Evolutionary conservation across 768 basidiomycete species (phyloP), one percentile per base, ranked within the genome.

Genomic region (Fibroporia radiculosa): DNA sequence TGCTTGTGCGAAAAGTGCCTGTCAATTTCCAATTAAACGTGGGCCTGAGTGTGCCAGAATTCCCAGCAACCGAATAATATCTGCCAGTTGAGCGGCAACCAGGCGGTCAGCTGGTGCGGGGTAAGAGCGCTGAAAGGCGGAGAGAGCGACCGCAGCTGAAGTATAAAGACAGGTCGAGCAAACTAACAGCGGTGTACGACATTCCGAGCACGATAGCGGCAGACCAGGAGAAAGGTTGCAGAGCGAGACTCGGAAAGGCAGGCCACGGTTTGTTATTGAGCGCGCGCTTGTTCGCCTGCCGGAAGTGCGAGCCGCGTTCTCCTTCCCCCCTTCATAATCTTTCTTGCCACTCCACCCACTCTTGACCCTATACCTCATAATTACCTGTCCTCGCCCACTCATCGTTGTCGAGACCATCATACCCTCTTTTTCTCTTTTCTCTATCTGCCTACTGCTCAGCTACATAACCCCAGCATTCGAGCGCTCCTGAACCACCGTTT

Each of bases 311-410:
- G n/a, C n/a, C 40, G 44, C 48, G 51, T 48, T 47, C 45, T 45
- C 48, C 49, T 42, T 16, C 49, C 42, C 49, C 39, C 12, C 29
- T 19, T 20, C 40, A 45, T 48, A 48, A 42, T 48, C 50, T 41
- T 48, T 29, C 33, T 23, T 40, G 22, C 34, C 34, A 32, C 31
- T 35, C 46, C 39, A 47, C 50, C n/a, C 47, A 44, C 40, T 40
- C 23, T 33, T n/a, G n/a, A 19, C 49, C 23, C 34, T 44, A 41
- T 43, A 34, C 45, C 22, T 47, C 46, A 50, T 40, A 47, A 35
- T 27, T 34, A 33, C 32, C 20, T 25, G 29, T 22, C 10, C 40
- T 5, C 41, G 20, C 23, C 11, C 45, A 31, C 3, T 4, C 39
- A 6, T 10, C 24, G 46, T 47, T 26, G 14, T 33, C 37, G 36